These are phyloP conservation scores for Wolfiporia cocos DNA, from an alignment of 1,284 basidiomycete species.

Conservation along the genomic window DNA sequence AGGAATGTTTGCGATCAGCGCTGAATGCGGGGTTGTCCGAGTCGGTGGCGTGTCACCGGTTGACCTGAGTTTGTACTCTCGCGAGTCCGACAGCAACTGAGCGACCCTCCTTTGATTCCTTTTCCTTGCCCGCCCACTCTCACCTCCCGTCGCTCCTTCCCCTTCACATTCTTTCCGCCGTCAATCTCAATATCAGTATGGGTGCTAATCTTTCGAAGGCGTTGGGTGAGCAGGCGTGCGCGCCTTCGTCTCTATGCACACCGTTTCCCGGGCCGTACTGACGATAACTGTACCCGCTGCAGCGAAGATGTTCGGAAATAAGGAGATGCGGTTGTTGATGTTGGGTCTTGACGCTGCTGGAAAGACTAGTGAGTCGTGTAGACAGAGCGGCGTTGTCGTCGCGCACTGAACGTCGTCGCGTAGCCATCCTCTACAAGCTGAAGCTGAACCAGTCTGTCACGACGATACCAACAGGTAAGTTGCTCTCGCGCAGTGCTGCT, in stretches of 20 bases:
- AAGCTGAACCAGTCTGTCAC: constrained; percentile 99
- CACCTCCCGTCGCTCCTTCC: constrained; percentile 41
- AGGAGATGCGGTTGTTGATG: constrained; percentile 96
- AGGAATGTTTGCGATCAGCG: no score
- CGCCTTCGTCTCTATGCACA: neutral
- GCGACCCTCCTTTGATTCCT: constrained; percentile 15
- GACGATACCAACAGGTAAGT: constrained; percentile 93
- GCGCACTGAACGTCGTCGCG: constrained; percentile 13
- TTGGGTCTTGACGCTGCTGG: constrained; percentile 94
- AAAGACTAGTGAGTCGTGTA: constrained; percentile 75
- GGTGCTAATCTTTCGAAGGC: constrained; percentile 77
- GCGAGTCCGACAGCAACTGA: no score
- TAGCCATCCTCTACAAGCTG: constrained; percentile 98
- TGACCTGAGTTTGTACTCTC: no score
- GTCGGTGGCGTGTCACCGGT: no score
- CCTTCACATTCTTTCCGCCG: constrained; percentile 25
- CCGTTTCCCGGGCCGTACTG: constrained; percentile 3
- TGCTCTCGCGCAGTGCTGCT: neutral
- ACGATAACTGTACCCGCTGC: constrained; percentile 25
- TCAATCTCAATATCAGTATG: constrained; percentile 36
- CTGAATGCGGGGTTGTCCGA: no score
- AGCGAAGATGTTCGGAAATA: constrained; percentile 97
- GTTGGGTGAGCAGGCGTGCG: constrained; percentile 40
- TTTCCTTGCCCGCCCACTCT: constrained; percentile 25
- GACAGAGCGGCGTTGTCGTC: neutral